Percentiles rank a stretch among this genome's conserved stretches.
phyloP scores from a whole-genome alignment of 768 basidiomycete genomes.

The Pleurotus pulmonarius region DNA sequence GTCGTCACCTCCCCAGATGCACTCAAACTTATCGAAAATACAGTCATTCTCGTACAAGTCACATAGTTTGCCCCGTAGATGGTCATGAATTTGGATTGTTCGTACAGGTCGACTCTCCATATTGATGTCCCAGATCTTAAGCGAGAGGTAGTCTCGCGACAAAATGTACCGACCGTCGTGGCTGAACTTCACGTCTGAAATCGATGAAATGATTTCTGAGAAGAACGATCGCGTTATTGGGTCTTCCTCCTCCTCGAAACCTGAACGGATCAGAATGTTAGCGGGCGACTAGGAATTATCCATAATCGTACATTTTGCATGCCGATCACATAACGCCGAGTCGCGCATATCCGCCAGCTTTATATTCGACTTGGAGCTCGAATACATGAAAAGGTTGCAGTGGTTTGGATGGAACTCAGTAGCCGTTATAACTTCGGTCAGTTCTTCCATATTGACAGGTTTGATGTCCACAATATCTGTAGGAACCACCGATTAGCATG shows the following conservation, averaged over 20 bases:
- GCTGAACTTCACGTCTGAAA: conserved; percentile 99
- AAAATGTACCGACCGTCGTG: conserved; percentile 96
- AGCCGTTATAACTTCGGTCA: conserved; percentile 99
- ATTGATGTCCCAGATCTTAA: conserved; percentile 99
- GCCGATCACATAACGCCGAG: conserved; percentile 91
- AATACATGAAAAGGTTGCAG: conserved; percentile 99
- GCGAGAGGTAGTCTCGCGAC: conserved; percentile 92
- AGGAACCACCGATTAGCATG: not conserved
- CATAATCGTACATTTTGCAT: conserved; percentile 80
- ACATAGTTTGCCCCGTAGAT: conserved; percentile 94
- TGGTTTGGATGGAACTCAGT: conserved; percentile 97
- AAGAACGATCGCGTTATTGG: conserved; percentile 97
- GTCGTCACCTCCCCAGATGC: conserved; percentile 95
- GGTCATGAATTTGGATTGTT: conserved; percentile 98
- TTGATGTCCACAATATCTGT: conserved; percentile 99
- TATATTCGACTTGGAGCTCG: conserved; percentile 99
- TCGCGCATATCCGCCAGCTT: conserved; percentile 99
- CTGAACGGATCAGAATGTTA: conserved; percentile 36
- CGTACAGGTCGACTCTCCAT: conserved; percentile 97
- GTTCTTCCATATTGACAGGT: conserved; percentile 99
- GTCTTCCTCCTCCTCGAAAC: conserved; percentile 99
- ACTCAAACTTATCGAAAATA: conserved; percentile 99
- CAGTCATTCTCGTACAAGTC: conserved; percentile 99
- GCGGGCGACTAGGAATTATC: conserved; percentile 9
- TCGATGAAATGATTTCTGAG: conserved; percentile 98